Evolutionary conservation across 2,329 filamentous ascomycete genomes (phyloP), one percentile per base, ranked within the genome.

Genomic region (Aspergillus glaucus): DNA sequence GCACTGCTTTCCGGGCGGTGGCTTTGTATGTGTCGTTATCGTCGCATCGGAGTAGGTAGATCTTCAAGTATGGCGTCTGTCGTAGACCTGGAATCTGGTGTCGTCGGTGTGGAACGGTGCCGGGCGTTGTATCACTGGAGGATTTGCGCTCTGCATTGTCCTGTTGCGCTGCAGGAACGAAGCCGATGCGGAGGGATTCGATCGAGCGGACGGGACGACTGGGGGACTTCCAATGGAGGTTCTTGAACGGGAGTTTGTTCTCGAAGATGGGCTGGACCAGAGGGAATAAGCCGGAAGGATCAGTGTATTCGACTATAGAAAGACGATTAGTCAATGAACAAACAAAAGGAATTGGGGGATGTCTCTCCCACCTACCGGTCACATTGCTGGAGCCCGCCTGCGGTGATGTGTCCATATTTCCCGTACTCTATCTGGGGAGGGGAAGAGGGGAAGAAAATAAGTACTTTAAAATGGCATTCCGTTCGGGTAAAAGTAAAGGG

Each of bases 141-240:
- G 61, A 55, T 48, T 65, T 62, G 42, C 62, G 65, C 48, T 70
- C 68, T 22, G 56, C 55, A 4, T 57, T 39, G n/a, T 62, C 58
- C 49, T 55, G 75, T 61, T 71, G 82, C 14, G 6, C 34, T 68
- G 80, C 75, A 6, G 85, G 79, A n/a, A 91, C 76, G 50, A 97
- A 83, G 53, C 95, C 90, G 61, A 97, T 82, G 63, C 96, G 89
- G 37, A 98, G 81, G 10, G 89, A 91, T 62, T 90, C 86, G 66
- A 98, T 98, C 12, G 93, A 96, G 56, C 93, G 86, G 32, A 97
- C 75, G 2, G 93, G 93, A 0, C 93, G 86, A 24, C 86, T 86
- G 52, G 94, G 88, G 12, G 93, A 95, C 68, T 97, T 94, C 93
- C 93, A 98, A 64, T 97, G 89, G 42, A 98, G 82, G 62, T 97